phyloP scores from a whole-genome alignment of 2,329 filamentous ascomycete species.

The Rutstroemia sp. region DNA sequence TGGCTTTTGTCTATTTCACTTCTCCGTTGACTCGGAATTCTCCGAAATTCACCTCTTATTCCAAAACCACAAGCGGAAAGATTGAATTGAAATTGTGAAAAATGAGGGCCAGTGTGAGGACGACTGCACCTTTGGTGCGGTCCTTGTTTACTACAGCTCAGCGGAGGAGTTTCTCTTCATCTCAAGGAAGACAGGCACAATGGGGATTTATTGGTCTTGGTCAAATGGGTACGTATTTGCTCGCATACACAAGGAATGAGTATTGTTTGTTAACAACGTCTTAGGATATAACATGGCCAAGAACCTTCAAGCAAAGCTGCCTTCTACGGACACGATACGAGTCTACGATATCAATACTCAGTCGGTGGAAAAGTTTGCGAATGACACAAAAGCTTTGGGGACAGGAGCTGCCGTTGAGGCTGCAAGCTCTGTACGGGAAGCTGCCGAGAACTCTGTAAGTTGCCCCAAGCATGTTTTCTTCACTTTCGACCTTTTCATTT shows the following conservation, averaged over 20 bases:
- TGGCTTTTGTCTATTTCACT: neutral
- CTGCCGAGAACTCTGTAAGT: slow-evolving; percentile 61
- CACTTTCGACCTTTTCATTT: neutral
- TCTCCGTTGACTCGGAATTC: neutral
- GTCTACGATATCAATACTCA: slow-evolving; percentile 59
- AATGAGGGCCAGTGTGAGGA: slow-evolving; percentile 24
- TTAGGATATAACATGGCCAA: slow-evolving; percentile 66
- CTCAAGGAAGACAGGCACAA: slow-evolving; percentile 37
- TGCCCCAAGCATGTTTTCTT: neutral
- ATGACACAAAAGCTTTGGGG: slow-evolving; percentile 33
- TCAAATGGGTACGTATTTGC: slow-evolving; percentile 46
- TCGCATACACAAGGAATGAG: slow-evolving; percentile 10
- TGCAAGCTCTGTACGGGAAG: slow-evolving; percentile 49
- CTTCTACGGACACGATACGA: slow-evolving; percentile 52
- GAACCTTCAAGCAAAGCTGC: slow-evolving; percentile 61
- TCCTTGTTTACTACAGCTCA: slow-evolving; percentile 18
- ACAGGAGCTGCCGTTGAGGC: slow-evolving; percentile 43
- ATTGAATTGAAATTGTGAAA: neutral
- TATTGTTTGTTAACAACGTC: slow-evolving; percentile 15
- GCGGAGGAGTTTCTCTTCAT: slow-evolving; percentile 38
- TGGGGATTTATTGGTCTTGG: slow-evolving; percentile 55
- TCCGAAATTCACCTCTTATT: neutral
- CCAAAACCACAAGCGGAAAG: neutral
- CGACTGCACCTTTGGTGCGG: slow-evolving; percentile 18
- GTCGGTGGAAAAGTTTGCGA: slow-evolving; percentile 47